Evolutionary conservation across 768 basidiomycete species (phyloP), one percentile per base, ranked within the genome.

Genomic region (Kwoniella sp.): DNA sequence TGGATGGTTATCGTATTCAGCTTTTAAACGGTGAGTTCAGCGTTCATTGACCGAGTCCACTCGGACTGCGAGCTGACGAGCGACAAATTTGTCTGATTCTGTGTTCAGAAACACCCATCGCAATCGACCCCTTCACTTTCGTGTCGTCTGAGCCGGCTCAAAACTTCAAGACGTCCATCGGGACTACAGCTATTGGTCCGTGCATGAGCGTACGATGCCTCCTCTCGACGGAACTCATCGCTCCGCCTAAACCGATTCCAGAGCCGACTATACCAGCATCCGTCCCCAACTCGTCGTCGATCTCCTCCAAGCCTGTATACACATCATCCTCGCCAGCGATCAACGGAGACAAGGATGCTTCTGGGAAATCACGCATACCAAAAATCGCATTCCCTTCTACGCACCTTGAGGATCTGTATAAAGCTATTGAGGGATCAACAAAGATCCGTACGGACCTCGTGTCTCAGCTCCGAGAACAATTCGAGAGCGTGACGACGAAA

Each of bases 1-100:
- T 95, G 79, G 86, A 86, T 29, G 82, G 84, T 26, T 93, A 92
- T 74, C 84, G 86, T 53, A 88, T 95, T 68, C 89, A 89, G 71
- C 80, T 93, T 11, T 85, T 97, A 74, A 95, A 96, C 74, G 92
- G 94, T 90, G 75, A 66, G 84, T 69, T 12, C 72, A 17, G 41
- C 70, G 13, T 37, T 20, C 4, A 52, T n/a, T 38, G 62, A 9
- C 41, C 41, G 51, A 11, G 25, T 30, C 37, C 3, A 20, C 23
- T 2, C 20, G 1, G 8, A 37, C 17, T 38, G 11, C 5, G 23
- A 23, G 15, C 55, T 22, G 28, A 57, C n/a, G 15, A 60, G 12
- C 2, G n/a, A n/a, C n/a, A n/a, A n/a, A n/a, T n/a, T n/a, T n/a
- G n/a, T n/a, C n/a, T n/a, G n/a, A n/a, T n/a, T n/a, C n/a, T n/a